Percentiles rank a stretch among this genome's conserved stretches.
These are phyloP conservation scores for Fagus crenata DNA, from an alignment of 306 rosid species.

Conservation along the genomic window DNA sequence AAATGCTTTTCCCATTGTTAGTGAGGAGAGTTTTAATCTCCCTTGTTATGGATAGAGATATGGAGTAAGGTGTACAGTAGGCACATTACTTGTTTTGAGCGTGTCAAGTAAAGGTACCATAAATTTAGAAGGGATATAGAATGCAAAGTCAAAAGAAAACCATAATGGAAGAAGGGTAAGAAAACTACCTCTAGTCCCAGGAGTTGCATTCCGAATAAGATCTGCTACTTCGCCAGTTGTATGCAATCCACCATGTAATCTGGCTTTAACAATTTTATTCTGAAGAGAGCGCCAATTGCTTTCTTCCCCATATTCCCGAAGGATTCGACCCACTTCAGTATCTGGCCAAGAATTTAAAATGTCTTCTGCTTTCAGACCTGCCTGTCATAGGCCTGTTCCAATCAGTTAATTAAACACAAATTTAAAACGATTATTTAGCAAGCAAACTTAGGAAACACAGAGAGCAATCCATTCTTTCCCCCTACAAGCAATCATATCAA, in stretches of 20 bases:
- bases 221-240: slow-evolving; percentile 63
- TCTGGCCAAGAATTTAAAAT: slow-evolving; percentile 94
- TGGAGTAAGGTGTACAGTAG: slow-evolving; percentile 9
- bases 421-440: slow-evolving; percentile 42
- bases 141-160: slow-evolving; percentile 10
- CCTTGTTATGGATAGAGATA: slow-evolving; percentile 3
- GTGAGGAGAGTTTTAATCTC: neutral
- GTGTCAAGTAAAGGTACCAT: slow-evolving; percentile 8
- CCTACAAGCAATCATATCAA: slow-evolving; percentile 5
- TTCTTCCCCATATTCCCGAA: slow-evolving; percentile 85
- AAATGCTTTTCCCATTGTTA: neutral
- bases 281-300: slow-evolving; percentile 81
- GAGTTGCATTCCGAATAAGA: slow-evolving; percentile 63
- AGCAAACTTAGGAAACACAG: slow-evolving; percentile 11
- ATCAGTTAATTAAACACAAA: slow-evolving; percentile 64
- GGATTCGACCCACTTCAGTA: slow-evolving; percentile 73
- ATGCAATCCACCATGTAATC: slow-evolving; percentile 79
- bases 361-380: slow-evolving; percentile 93
- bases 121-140: neutral
- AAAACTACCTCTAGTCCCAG: slow-evolving; percentile 53
- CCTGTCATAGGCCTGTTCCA: slow-evolving; percentile 95
- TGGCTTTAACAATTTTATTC: slow-evolving; percentile 71
- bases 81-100: slow-evolving; percentile 8
- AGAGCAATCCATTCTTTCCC: slow-evolving; percentile 16
- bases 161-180: slow-evolving; percentile 14